Conservation (phyloP, 192 early-diverging fungal species). For the Gaertneriomyces sp. region DNA sequence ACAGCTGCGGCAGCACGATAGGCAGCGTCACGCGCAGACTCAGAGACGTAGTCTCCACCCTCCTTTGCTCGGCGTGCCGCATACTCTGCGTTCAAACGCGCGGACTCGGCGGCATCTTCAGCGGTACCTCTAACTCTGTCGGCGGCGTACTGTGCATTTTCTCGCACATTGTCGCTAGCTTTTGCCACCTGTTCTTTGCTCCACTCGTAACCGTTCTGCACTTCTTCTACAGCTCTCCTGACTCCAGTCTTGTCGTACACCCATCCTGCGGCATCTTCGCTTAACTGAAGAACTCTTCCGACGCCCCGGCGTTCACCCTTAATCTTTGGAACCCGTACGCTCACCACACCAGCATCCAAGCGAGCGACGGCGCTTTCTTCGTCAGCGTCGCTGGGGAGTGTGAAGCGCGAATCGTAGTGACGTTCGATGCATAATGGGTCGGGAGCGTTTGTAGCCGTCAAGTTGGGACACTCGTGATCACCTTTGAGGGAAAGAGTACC, state of each 20-base stretch:
- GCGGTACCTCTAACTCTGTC: background rate
- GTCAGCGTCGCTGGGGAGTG: slow-evolving; percentile 22
- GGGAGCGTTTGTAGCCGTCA: background rate
- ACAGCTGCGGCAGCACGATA: background rate
- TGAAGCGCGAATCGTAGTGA: slow-evolving; percentile 26
- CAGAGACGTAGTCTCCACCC: background rate
- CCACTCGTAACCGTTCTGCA: background rate
- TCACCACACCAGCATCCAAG: slow-evolving; percentile 23
- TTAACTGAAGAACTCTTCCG: slow-evolving; percentile 22
- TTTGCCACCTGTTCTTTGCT: background rate
- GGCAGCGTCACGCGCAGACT: background rate
- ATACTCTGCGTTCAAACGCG: background rate
- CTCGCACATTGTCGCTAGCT: background rate
- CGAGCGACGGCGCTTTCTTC: slow-evolving; percentile 18
- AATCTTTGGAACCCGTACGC: slow-evolving; percentile 23
- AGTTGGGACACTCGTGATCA: slow-evolving; percentile 15
- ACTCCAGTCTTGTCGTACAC: slow-evolving; percentile 20
- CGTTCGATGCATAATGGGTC: slow-evolving; percentile 29
- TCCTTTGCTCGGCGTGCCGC: background rate
- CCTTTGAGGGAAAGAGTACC: slow-evolving; percentile 22
- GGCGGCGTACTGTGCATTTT: background rate
- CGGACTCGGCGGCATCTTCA: slow-evolving; percentile 3
- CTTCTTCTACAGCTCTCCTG: background rate
- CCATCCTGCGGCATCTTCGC: slow-evolving; percentile 19
- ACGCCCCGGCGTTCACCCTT: slow-evolving; percentile 23